These are phyloP conservation scores for Cryptococcus sp. DNA, from an alignment of 1,284 basidiomycete genomes.

Conservation along the genomic window DNA sequence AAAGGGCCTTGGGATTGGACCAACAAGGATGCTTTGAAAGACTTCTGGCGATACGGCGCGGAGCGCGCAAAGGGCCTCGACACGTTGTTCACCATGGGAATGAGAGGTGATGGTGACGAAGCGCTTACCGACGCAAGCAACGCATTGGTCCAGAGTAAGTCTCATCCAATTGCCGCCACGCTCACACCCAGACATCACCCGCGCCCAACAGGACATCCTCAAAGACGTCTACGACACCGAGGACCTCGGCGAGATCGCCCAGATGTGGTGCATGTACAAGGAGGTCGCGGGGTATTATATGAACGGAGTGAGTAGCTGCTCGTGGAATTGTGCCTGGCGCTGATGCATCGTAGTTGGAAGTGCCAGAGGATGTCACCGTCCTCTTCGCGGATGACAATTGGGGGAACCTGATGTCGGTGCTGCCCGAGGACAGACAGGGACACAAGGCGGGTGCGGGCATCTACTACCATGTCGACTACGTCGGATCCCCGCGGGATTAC, in stretches of 20 bases:
- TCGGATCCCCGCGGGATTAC: conserved; percentile 49
- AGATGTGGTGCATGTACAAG: conserved; percentile 53
- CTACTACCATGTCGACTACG: conserved; percentile 63
- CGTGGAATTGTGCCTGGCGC: background rate
- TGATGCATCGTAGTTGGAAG: conserved; percentile 21
- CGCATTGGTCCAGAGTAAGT: conserved; percentile 21
- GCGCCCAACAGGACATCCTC: conserved; percentile 66
- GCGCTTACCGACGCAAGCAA: conserved; percentile 35
- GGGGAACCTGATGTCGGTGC: conserved; percentile 52
- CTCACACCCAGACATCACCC: conserved; percentile 55
- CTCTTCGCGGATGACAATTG: conserved; percentile 50
- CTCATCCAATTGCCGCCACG: background rate
- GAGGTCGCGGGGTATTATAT: conserved; percentile 67
- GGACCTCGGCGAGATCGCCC: conserved; percentile 9
- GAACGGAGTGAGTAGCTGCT: conserved; percentile 60
- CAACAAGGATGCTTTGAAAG: conserved; percentile 25
- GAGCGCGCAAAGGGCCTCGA: conserved; percentile 38
- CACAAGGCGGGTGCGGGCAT: conserved; percentile 65
- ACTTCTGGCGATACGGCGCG: conserved; percentile 40
- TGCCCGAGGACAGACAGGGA: conserved; percentile 57
- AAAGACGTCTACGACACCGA: conserved; percentile 58
- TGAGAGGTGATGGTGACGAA: conserved; percentile 44
- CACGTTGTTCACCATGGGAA: conserved; percentile 39
- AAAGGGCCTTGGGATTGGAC: conserved; percentile 30
- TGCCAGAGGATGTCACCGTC: conserved; percentile 43